These are phyloP conservation scores for Pholiota molesta DNA, from an alignment of 768 basidiomycete genomes.

Conservation along the genomic window DNA sequence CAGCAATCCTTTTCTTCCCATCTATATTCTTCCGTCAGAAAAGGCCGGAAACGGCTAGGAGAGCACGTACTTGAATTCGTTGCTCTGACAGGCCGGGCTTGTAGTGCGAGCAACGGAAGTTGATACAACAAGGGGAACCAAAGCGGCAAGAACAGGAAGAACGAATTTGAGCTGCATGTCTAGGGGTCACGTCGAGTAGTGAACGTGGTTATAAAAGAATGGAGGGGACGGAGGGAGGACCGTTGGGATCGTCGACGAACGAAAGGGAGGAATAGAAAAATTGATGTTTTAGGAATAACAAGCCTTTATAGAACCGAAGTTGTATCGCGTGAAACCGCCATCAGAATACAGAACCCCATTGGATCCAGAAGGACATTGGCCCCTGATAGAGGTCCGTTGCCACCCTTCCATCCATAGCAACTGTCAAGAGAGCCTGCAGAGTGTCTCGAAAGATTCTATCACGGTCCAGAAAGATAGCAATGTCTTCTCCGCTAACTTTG, in stretches of 20 bases:
- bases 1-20: conserved; percentile 40
- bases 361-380: background rate
- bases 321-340: conserved; percentile 2
- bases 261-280: conserved; percentile 14
- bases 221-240: conserved; percentile 17
- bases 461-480: background rate
- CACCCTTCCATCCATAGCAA: conserved; percentile 3
- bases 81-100: conserved; percentile 26
- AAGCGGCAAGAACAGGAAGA: conserved; percentile 36
- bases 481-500: background rate
- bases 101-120: conserved; percentile 19
- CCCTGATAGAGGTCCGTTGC: conserved; percentile 1
- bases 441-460: background rate
- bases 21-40: conserved; percentile 23
- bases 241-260: conserved; percentile 11
- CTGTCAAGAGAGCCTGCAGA: background rate
- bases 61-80: conserved; percentile 32
- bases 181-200: conserved; percentile 26
- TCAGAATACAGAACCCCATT: conserved; percentile 6
- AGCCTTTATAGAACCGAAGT: conserved; percentile 11
- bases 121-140: conserved; percentile 36
- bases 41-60: background rate
- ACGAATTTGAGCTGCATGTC: conserved; percentile 29
- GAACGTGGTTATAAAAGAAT: conserved; percentile 21
- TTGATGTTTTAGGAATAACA: background rate